Base-by-base conservation (phyloP, 1,139 yeast genomes). In the Geotrichum phurueaensis region DNA sequence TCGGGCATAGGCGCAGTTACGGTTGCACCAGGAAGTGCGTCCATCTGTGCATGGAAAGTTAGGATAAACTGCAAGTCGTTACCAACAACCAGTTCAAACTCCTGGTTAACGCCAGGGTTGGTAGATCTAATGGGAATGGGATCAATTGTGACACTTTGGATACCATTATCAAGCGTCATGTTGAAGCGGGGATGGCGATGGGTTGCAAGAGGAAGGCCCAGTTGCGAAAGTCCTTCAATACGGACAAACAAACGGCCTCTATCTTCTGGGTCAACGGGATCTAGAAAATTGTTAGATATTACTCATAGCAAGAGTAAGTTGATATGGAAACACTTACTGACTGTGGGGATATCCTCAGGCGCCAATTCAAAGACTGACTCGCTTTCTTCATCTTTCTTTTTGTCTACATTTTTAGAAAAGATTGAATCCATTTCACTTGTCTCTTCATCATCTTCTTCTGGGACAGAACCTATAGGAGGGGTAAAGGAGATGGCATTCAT, bases 141-240 rank as follows among this genome's bases (percentile, higher is more conserved):
- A 43, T 89, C 85, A 0, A 97, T 91, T 51, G 86, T 84, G 54
- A 91, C 84, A 64, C 92, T 84, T 71, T 94, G 97, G 43, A 86
- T 84, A 2, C 97, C 97, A 72, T 94, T 94, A 71, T 94, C 99
- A 64, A 94, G 78, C 4, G 89, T 84, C 49, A 91, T 71, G 53
- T 84, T 82, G 73, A 88, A 84, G 59, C 79, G 79, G 0, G 90
- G 73, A 52, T 68, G 64, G 58, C 83, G 83, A 29, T 58, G 65
- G 23, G 58, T 51, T 22, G 70, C 74, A 18, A 73, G 60, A 1
- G 94, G 89, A 61, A 91, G 75, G 18, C 76, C 74, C 43, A 91
- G 72, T 57, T 82, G 83, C 63, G 80, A 79, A 59, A 91, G 73
- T 0, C 86, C 85, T 62, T 84, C 78, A 54, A 92, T 80, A 62